A percentile compares a stretch with the other conserved stretches of the same genome.
Evolutionary conservation across 257 asterid species (phyloP).

Genomic region (Plantago elongata): DNA sequence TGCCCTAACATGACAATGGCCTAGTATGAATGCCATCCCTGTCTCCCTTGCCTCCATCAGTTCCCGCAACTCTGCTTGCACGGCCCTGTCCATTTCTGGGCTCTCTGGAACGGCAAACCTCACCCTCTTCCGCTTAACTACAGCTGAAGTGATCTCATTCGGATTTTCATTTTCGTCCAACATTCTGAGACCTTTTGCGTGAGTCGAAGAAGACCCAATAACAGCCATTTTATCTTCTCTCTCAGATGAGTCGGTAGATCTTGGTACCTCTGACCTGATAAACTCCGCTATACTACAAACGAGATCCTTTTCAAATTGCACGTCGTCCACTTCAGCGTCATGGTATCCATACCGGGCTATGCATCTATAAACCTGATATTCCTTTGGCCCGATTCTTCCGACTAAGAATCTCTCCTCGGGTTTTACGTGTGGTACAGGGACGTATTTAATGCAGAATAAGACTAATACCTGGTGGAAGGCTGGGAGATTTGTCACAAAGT

Average conservation of each 20-base stretch:
- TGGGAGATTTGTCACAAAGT: conserved; percentile 55
- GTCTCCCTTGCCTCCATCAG: conserved; percentile 57
- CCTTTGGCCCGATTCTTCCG: conserved; percentile 40
- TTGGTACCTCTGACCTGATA: conserved; percentile 27
- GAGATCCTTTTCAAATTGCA: conserved; percentile 38
- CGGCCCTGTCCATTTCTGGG: conserved; percentile 24
- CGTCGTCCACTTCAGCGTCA: conserved; percentile 35
- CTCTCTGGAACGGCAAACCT: conserved; percentile 39
- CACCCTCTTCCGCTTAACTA: conserved; percentile 32
- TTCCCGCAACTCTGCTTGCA: conserved; percentile 33
- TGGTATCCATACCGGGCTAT: conserved; percentile 56
- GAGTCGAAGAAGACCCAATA: conserved; percentile 27
- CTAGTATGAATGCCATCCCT: conserved; percentile 53
- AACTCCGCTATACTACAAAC: conserved; percentile 33
- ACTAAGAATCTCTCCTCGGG: conserved; percentile 45
- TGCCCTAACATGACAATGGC: conserved; percentile 44
- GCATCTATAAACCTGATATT: conserved; percentile 47
- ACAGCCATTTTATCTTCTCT: conserved; percentile 22
- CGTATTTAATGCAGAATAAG: conserved; percentile 47
- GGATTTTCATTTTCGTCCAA: conserved; percentile 23
- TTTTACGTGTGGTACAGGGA: conserved; percentile 43
- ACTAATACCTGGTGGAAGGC: conserved; percentile 59
- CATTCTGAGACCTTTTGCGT: conserved; percentile 21
- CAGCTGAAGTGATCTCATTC: conserved; percentile 22
- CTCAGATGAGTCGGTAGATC: conserved; percentile 4